Evolutionary conservation across 441 rosid genomes (phyloP), one percentile per base, ranked within the genome.

Genomic region (Rhodomyrtus psidioides): DNA sequence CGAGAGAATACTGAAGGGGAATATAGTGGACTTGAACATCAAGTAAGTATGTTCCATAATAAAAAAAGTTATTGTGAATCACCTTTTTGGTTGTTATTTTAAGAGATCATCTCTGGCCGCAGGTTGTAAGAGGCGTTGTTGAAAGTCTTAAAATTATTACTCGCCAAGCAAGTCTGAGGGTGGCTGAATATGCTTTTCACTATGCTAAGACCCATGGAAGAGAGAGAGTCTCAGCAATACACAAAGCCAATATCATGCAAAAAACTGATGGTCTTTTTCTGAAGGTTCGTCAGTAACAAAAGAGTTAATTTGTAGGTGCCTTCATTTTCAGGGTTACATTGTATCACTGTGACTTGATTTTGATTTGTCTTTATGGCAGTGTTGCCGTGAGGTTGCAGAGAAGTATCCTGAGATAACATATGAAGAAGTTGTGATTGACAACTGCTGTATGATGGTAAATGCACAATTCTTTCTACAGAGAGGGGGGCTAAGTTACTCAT

Each of bases 1-100:
- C 97, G 99, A 87, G 99, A 97, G 85, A 97, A 97, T 91, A 97
- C 99, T 0, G 99, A 97, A 94, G 99, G 99, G 86, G 99, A 97
- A 91, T 96, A 96, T 92, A 96, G 99, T 91, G 99, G 99, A 62
- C 99, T 96, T 54, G 99, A 97, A 84, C 99, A 97, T 87, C 99
- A 96, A 93, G 99, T 97, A 90, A 89, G 94, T 55, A 82, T 39
- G 65, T 42, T 53, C 28, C 60, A 83, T 42, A 55, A 70, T 70
- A n/a, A 10, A 70, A 70, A 16, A 4, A 56, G 55, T 83, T 82
- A 28, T 28, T 34, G 60, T 60, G 51, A 46, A 16, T 17, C 59
- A 26, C n/a, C 55, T 28, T 49, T 60, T 85, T 82, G 62, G 39
- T 87, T 83, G 24, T 21, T 70, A 46, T 44, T 70, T 70, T 70